Conservation (phyloP, 176 grass and related monocot species). For the Avena sativa region DNA sequence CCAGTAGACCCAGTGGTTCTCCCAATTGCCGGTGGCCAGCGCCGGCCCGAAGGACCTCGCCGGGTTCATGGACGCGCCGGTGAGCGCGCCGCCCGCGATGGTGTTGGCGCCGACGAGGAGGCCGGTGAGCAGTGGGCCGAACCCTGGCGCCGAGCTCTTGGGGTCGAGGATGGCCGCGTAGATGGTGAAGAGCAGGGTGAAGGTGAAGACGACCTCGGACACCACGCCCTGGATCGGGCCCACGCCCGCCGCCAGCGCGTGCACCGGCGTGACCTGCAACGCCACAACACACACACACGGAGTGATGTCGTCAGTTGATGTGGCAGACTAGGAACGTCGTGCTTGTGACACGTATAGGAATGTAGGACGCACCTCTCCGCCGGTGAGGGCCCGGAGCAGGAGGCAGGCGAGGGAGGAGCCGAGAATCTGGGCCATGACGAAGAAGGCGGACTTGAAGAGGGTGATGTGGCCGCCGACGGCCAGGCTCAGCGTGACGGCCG, state of each 20-base stretch:
- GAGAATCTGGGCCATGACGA: slow-evolving; percentile 70
- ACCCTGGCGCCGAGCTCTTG: slow-evolving; percentile 53
- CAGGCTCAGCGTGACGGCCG: slow-evolving; percentile 79
- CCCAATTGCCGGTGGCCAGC: slow-evolving; percentile 64
- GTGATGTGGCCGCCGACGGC: slow-evolving; percentile 78
- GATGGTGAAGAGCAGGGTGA: slow-evolving; percentile 78
- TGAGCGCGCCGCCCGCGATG: slow-evolving; percentile 72
- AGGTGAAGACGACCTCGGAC: slow-evolving; percentile 81
- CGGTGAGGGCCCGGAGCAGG: slow-evolving; percentile 81
- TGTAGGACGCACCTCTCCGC: slow-evolving; percentile 35
- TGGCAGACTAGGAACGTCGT: neutral
- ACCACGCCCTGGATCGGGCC: slow-evolving; percentile 62
- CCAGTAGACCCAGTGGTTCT: slow-evolving; percentile 95
- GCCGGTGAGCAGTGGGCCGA: slow-evolving; percentile 70
- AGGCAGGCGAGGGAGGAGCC: slow-evolving; percentile 72
- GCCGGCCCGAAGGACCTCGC: slow-evolving; percentile 84
- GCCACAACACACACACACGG: neutral
- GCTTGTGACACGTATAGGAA: neutral
- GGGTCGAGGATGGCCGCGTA: slow-evolving; percentile 75
- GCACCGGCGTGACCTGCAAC: slow-evolving; percentile 60
- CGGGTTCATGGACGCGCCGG: slow-evolving; percentile 96
- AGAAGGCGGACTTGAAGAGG: slow-evolving; percentile 70
- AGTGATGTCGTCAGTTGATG: neutral
- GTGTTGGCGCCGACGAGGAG: slow-evolving; percentile 86
- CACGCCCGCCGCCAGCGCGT: slow-evolving; percentile 67